Conservation (phyloP, 2,329 filamentous ascomycete genomes). For the Blastomyces emzantsi region DNA sequence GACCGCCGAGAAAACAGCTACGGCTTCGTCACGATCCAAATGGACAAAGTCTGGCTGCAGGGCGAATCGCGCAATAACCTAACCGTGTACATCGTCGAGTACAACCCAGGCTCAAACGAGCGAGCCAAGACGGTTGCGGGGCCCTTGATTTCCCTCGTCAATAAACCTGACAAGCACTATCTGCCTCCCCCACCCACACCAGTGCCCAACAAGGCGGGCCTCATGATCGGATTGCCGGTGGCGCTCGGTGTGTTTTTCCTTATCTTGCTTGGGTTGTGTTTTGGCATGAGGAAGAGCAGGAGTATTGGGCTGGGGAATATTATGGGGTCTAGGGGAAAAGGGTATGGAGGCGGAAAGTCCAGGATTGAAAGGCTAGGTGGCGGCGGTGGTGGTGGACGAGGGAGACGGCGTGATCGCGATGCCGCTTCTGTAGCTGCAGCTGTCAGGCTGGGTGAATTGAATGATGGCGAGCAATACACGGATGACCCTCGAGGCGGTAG, state of each 20-base stretch:
- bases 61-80: constrained; percentile 31
- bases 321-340: constrained; percentile 28
- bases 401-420: constrained; percentile 7
- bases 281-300: constrained; percentile 36
- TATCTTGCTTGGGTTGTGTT: constrained; percentile 31
- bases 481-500: constrained; percentile 19
- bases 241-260: constrained; percentile 30
- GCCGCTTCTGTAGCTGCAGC: constrained; percentile 14
- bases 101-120: constrained; percentile 19
- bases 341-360: constrained; percentile 32
- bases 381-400: constrained; percentile 16
- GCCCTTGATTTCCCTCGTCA: constrained; percentile 29
- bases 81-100: constrained; percentile 30
- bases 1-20: constrained; percentile 28
- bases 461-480: constrained; percentile 20
- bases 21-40: constrained; percentile 32
- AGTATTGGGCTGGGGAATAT: constrained; percentile 30
- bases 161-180: constrained; percentile 29
- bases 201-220: constrained; percentile 26
- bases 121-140: constrained; percentile 22
- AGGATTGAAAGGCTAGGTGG: constrained; percentile 28
- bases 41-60: constrained; percentile 35
- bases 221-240: constrained; percentile 37
- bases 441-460: constrained; percentile 25
- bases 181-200: constrained; percentile 24